Base-by-base conservation (phyloP, 768 basidiomycete genomes). In the Pleurotus pulmonarius region DNA sequence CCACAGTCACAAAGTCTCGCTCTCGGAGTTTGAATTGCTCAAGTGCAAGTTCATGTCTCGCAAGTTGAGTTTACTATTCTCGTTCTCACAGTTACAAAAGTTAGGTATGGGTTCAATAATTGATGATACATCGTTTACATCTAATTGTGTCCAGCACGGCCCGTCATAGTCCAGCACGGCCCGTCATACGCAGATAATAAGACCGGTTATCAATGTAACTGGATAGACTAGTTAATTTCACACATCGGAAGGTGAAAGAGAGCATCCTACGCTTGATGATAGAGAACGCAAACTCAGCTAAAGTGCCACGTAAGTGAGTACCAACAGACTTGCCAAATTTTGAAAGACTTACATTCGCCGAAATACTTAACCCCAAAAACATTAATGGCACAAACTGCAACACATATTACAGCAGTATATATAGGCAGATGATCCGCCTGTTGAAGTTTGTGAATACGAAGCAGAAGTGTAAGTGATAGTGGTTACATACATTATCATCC, bases 311-410 rank as follows among this genome's bases (percentile, higher is more conserved):
- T 38, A 29, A 25, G 22, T 58, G 6, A 59, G 56, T 46, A 63
- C 37, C 20, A 29, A 34, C 18, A 1, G 47, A 39, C 16, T 9
- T 34, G 3, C 8, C 0, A 34, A 15, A 39, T 26, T 2, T 22
- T 20, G 5, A 8, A 20, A 44, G 44, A 8, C 73, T 62, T 61
- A 80, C 81, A 75, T 79, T 89, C 87, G 65, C 86, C 86, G 56
- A 88, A 88, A 60, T 77, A 83, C 64, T 81, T 79, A 25, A 86
- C 85, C 60, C 87, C 87, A 61, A 88, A 83, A 22, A 88, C 73
- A 62, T 88, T 88, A 71, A 88, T 82, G 18, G 75, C 62, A 62
- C 79, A 79, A 22, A 83, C 78, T 18, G 80, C 62, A 25, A 86
- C 68, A 48, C 79, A 75, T n/a, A 88, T 69, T 3, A 46, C 73